Evolutionary conservation across 2,329 filamentous ascomycete species (phyloP).

Genomic region (Colletotrichum sp.): DNA sequence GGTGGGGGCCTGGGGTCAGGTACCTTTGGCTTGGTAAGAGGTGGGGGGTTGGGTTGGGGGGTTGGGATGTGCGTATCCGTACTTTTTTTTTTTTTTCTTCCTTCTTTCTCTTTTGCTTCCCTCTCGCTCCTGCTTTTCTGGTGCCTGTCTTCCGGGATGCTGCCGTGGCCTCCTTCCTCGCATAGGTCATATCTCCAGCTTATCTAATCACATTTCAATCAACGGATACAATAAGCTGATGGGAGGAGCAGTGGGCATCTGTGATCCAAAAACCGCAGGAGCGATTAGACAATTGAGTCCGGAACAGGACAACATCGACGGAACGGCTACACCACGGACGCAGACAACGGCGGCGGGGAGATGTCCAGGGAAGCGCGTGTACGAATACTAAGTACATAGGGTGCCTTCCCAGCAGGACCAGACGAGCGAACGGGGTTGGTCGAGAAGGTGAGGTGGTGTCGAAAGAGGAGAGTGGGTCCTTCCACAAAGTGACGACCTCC

Average conservation of each 20-base stretch:
- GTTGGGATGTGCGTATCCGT: background rate
- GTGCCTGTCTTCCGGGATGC: background rate
- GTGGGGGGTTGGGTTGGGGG: background rate
- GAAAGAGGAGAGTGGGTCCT: constrained; percentile 16
- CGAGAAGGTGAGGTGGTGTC: background rate
- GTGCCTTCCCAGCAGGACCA: background rate
- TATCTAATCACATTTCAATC: background rate
- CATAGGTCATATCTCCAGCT: background rate
- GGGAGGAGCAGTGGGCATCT: background rate
- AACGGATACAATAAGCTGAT: background rate
- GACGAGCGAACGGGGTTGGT: background rate
- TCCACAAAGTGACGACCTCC: background rate
- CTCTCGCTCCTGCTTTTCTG: background rate
- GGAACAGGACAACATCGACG: background rate
- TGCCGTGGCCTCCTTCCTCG: background rate
- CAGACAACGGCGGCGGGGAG: background rate
- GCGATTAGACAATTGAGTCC: background rate
- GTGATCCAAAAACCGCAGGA: background rate
- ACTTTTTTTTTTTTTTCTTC: background rate
- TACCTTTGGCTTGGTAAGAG: background rate
- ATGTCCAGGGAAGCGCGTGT: background rate
- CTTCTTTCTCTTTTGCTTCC: background rate
- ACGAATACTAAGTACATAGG: background rate
- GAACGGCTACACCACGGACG: background rate
- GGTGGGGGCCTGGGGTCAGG: background rate